Evolutionary conservation across 1,139 yeast genomes (phyloP), one percentile per base, ranked within the genome.

Genomic region (Hemisphaericaspora subhashii): DNA sequence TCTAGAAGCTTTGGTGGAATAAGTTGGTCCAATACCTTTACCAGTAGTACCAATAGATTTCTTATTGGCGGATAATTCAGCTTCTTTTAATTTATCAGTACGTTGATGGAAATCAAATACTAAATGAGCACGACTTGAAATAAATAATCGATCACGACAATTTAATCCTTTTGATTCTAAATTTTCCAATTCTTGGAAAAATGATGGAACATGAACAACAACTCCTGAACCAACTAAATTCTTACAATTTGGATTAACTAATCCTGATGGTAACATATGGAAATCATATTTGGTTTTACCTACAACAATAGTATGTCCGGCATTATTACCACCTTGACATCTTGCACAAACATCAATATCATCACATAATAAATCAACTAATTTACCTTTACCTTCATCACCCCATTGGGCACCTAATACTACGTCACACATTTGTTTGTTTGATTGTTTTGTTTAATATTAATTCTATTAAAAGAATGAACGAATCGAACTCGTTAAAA

Each of bases 371-470:
- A 92, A 74, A 62, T 92, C 98, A 40, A 92, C 98, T 44, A 92
- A 77, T 67, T 94, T 92, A 43, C 99, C 99, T 64, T 92, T 92
- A 61, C 99, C 99, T 79, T 92, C 99, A 62, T 92, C 99, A 49
- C 99, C 99, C 98, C 98, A 92, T 68, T 92, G 98, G 66, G 97
- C 74, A 45, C 98, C 98, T 58, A 92, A 78, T 42, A 92, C 98
- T 52, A 92, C 98, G 73, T 85, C 87, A 64, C 87, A 85, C 90
- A 85, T 84, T 46, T 35, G 17, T 16, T 29, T 29, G 18, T 27
- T n/a, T n/a, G n/a, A n/a, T n/a, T n/a, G 18, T 23, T 22, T 22
- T 9, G 5, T 31, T 13, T 31, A 32, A 9, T 25, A 21, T 11
- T 20, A 20, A 20, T 15, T 27, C 13, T 13, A 12, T 25, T 25